Evolutionary conservation across 371 early-diverging fungal species (phyloP), one percentile per base, ranked within the genome.

Genomic region (Apophysomyces sp.): DNA sequence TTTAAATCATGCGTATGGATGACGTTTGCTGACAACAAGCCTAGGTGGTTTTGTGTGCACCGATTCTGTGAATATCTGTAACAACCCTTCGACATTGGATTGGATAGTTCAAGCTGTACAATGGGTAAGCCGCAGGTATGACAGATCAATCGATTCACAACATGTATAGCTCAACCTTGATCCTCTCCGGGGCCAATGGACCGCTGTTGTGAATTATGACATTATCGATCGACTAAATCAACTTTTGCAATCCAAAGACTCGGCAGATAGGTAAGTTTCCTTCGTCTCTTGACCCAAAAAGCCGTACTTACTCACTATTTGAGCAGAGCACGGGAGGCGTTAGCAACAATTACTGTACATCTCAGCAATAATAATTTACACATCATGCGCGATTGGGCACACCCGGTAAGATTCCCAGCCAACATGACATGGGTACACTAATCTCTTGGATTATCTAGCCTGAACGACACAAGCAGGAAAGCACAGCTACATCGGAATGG

Each of bases 41-140:
- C 5, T 37, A 58, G 64, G 65, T 16, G 65, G 65, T 18, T 55
- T 55, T 37, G 13, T 65, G 2, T 34, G 36, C 11, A 65, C 65
- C 18, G 52, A 59, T 29, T 37, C 54, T 11, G 39, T 30, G 3
- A 65, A 59, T 27, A 54, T 65, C 12, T 36, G 54, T 18, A 16
- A 24, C 4, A 41, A 65, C 27, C 65, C 65, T 1, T 24, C 21
- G 3, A 52, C 58, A 15, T 32, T 63, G 9, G 15, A 29, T 2
- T 18, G 52, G 5, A 57, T 63, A 12, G 29, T 39, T 0, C 24
- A 39, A 27, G 52, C 58, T 12, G 56, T 55, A 3, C 56, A 28
- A 29, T 24, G 44, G 16, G 31, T 44, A 21, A 21, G 27, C 11
- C 11, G 16, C 18, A 7, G 8, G 11, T 9, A 21, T 1, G 4